These are phyloP conservation scores for Fusarium gaditjirri DNA, from an alignment of 2,329 filamentous ascomycete genomes.

Conservation along the genomic window DNA sequence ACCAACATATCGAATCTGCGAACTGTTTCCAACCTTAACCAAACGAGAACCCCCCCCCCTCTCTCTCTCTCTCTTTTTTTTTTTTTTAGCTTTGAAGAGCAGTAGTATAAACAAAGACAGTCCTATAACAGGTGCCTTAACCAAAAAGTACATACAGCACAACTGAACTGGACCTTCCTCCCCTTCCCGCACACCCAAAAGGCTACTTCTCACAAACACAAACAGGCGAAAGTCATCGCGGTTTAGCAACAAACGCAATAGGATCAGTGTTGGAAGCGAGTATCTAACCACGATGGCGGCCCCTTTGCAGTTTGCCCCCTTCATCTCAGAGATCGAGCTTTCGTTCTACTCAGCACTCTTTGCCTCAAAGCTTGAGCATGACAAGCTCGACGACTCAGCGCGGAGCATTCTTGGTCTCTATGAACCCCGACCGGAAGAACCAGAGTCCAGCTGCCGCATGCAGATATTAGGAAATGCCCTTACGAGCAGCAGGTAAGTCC, in stretches of 20 bases:
- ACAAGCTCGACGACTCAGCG: slow-evolving; percentile 94
- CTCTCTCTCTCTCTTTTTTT: too few species aligned
- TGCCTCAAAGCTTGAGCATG: slow-evolving; percentile 92
- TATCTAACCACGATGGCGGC: slow-evolving; percentile 51
- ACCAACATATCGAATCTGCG: not conserved
- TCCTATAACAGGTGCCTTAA: not conserved
- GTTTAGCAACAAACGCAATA: too few species aligned
- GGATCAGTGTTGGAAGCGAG: too few species aligned
- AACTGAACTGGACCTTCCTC: not conserved
- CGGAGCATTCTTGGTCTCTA: slow-evolving; percentile 89
- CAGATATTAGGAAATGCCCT: slow-evolving; percentile 90
- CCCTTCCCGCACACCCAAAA: not conserved
- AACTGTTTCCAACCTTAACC: too few species aligned
- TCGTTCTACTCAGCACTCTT: slow-evolving; percentile 96
- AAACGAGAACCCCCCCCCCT: too few species aligned
- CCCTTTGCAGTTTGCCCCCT: slow-evolving; percentile 79
- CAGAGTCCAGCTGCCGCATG: slow-evolving; percentile 85
- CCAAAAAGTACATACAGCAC: not conserved
- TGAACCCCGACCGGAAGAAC: slow-evolving; percentile 79
- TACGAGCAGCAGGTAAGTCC: slow-evolving; percentile 80
- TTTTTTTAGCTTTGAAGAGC: not conserved
- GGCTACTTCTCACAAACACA: too few species aligned
- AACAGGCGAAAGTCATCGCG: too few species aligned
- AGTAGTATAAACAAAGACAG: not conserved
- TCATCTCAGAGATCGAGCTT: slow-evolving; percentile 92